Evolutionary conservation across 2,329 filamentous ascomycete genomes (phyloP), one percentile per base, ranked within the genome.

Genomic region (Nigrograna mackinnonii): DNA sequence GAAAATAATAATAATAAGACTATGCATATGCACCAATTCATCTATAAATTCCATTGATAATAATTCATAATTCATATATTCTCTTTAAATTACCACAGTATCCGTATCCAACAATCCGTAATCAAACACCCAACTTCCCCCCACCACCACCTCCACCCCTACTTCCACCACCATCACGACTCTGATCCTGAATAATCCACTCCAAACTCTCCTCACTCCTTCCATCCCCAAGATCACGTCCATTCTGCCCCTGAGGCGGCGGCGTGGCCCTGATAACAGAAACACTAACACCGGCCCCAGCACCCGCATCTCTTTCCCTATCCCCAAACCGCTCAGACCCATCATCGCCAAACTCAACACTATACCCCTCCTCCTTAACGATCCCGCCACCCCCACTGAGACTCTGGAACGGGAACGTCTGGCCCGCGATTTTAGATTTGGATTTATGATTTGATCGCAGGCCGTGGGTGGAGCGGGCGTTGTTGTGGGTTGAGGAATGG

Each of bases 331-430:
- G n/a, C 24, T 28, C 11, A 28, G 11, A 12, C 24, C 24, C 14
- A 11, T 11, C 24, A 28, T 28, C 24, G 24, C 37, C 38, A 18
- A 46, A 49, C 31, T 39, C 35, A 19, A 46, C 43, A n/a, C 31
- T 37, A 24, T 33, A 49, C 12, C 13, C 33, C 19, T 43, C 39
- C n/a, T 38, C 30, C 30, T 41, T 41, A 4, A 43, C 22, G 19
- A 49, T 47, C n/a, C n/a, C n/a, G n/a, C n/a, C n/a, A n/a, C 38
- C 43, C 9, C 43, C 43, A 13, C 35, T 39, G 9, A 49, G 31
- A 11, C 18, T 20, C 22, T 46, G 31, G 22, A 49, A 49, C 2
- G 43, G 39, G 19, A 50, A 47, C 5, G 32, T 21, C 22, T 50
- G 43, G 9, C 39, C 45, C 2, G 22, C 35, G 4, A 35, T 18